phyloP scores from a whole-genome alignment of 345 rosid genomes.

The Moricandia moricandioides region DNA sequence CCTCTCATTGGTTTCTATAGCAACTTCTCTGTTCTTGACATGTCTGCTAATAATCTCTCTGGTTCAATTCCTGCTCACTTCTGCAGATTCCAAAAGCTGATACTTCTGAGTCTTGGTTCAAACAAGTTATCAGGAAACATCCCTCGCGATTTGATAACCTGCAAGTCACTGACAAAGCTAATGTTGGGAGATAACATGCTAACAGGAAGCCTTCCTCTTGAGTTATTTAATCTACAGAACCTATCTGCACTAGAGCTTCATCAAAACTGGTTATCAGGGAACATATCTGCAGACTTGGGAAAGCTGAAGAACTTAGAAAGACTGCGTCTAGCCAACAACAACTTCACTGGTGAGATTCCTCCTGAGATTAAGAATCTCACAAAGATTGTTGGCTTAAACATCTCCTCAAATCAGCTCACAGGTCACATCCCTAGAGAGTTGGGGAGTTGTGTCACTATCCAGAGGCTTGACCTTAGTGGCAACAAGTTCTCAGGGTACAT shows the following conservation, averaged over 20 bases:
- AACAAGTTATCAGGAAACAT: slow-evolving; percentile 67
- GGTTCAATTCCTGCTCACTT: slow-evolving; percentile 69
- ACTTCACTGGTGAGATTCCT: slow-evolving; percentile 55
- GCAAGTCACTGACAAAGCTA: slow-evolving; percentile 64
- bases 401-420: slow-evolving; percentile 65
- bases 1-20: slow-evolving; percentile 58
- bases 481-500: slow-evolving; percentile 54
- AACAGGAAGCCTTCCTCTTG: slow-evolving; percentile 63
- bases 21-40: slow-evolving; percentile 58
- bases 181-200: slow-evolving; percentile 69
- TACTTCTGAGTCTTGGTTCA: slow-evolving; percentile 71
- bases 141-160: slow-evolving; percentile 55
- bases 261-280: slow-evolving; percentile 65
- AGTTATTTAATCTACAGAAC: slow-evolving; percentile 61
- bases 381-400: slow-evolving; percentile 68
- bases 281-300: slow-evolving; percentile 55
- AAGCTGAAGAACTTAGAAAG: slow-evolving; percentile 62
- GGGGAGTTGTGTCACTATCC: slow-evolving; percentile 62
- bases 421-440: slow-evolving; percentile 66
- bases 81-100: slow-evolving; percentile 61
- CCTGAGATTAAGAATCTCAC: slow-evolving; percentile 58
- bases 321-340: slow-evolving; percentile 64
- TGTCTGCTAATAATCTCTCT: slow-evolving; percentile 57
- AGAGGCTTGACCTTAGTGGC: slow-evolving; percentile 84
- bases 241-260: slow-evolving; percentile 71